Percentiles rank a stretch among this genome's conserved stretches.
phyloP scores from a whole-genome alignment of 768 basidiomycete genomes.

The Lactarius hatsudake region DNA sequence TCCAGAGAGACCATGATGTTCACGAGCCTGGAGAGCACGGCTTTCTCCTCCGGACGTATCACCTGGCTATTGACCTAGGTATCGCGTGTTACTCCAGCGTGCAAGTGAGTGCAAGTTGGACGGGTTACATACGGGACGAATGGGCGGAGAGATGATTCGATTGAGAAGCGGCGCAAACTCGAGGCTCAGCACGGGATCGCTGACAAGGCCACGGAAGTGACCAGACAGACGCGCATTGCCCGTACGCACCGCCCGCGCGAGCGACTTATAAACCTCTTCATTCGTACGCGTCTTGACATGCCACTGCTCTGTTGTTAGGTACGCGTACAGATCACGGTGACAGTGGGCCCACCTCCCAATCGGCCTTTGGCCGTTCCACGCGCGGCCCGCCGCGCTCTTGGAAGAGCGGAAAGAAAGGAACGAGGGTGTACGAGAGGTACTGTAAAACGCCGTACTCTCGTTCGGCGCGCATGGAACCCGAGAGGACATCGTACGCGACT shows the following conservation, averaged over 20 bases:
- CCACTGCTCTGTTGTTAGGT: slow-evolving; percentile 44
- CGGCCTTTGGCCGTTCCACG: slow-evolving; percentile 80
- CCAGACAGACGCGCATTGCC: slow-evolving; percentile 54
- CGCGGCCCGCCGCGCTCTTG: slow-evolving; percentile 69
- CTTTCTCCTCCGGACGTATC: slow-evolving; percentile 77
- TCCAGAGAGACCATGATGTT: slow-evolving; percentile 86
- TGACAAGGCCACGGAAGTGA: slow-evolving; percentile 64
- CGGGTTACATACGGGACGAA: slow-evolving; percentile 72
- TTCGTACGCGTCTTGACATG: slow-evolving; percentile 67
- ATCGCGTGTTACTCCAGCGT: not conserved
- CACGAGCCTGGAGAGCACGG: slow-evolving; percentile 73
- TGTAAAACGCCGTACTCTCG: slow-evolving; percentile 81
- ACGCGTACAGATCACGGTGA: not conserved
- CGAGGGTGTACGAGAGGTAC: slow-evolving; percentile 83
- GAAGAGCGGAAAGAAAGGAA: slow-evolving; percentile 86
- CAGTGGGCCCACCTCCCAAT: slow-evolving; percentile 80
- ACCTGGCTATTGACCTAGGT: slow-evolving; percentile 89
- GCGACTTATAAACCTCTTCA: slow-evolving; percentile 79
- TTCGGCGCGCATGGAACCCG: slow-evolving; percentile 71
- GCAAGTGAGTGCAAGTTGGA: not conserved
- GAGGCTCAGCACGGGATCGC: slow-evolving; percentile 60
- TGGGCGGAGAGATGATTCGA: slow-evolving; percentile 89
- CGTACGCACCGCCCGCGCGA: slow-evolving; percentile 61
- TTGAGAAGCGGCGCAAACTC: slow-evolving; percentile 91
- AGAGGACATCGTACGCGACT: slow-evolving; percentile 64